Evolutionary conservation across 1,284 basidiomycete genomes (phyloP).

Genomic region (Malassezia caprae): DNA sequence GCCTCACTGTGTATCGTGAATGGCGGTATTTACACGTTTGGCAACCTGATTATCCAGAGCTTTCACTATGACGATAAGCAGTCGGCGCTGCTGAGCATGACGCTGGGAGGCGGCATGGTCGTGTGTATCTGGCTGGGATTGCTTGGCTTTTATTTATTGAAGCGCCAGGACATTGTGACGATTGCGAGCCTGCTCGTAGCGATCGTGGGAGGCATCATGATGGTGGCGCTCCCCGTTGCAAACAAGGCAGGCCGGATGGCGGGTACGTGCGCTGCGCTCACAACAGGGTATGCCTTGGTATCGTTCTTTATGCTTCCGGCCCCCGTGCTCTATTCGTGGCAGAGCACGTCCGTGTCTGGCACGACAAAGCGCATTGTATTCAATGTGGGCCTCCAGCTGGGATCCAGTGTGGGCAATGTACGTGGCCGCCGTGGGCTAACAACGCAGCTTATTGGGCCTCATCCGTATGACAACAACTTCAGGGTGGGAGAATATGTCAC

Average conservation of each 20-base stretch:
- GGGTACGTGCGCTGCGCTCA: background rate
- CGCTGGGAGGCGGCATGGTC: slow-evolving; percentile 31
- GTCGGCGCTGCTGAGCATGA: slow-evolving; percentile 40
- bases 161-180: slow-evolving; percentile 29
- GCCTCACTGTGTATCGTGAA: slow-evolving; percentile 27
- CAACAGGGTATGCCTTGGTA: slow-evolving; percentile 20
- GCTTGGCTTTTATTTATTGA: slow-evolving; percentile 19
- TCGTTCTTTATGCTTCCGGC: slow-evolving; percentile 23
- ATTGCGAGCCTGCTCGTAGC: slow-evolving; percentile 28
- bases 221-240: background rate
- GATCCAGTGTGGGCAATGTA: slow-evolving; percentile 34
- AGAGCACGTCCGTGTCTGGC: slow-evolving; percentile 26
- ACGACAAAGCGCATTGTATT: slow-evolving; percentile 41
- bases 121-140: slow-evolving; percentile 28
- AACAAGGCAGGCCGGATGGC: slow-evolving; percentile 2
- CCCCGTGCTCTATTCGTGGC: slow-evolving; percentile 28
- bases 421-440: slow-evolving; percentile 13
- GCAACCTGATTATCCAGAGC: slow-evolving; percentile 35
- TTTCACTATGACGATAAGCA: slow-evolving; percentile 36
- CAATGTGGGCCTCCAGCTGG: slow-evolving; percentile 33
- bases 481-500: slow-evolving; percentile 28
- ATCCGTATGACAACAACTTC: slow-evolving; percentile 2
- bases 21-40: slow-evolving; percentile 33
- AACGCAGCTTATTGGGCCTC: background rate
- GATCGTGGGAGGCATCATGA: slow-evolving; percentile 24